Evolutionary conservation across 495 filamentous ascomycete genomes (phyloP).

Genomic region (Penicillium turbatum): DNA sequence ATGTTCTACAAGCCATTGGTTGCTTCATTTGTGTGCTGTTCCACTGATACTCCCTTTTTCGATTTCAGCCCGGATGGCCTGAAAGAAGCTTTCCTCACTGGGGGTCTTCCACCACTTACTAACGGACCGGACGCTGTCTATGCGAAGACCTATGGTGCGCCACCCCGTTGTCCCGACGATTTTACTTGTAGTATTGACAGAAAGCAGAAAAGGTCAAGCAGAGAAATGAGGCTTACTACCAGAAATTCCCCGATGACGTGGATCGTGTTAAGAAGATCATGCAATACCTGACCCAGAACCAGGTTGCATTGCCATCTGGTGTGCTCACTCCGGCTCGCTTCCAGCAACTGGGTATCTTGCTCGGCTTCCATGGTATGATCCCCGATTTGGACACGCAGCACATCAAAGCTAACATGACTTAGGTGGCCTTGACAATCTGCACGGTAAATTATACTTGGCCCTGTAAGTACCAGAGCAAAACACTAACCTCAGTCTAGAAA

Average conservation of each 20-base stretch:
- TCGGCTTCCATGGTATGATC: constrained; percentile 67
- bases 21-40: neutral
- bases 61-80: constrained; percentile 61
- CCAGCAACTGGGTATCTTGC: constrained; percentile 66
- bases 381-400: neutral
- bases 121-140: constrained; percentile 73
- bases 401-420: constrained; percentile 13
- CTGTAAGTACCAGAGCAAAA: neutral
- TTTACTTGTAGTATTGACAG: constrained; percentile 6
- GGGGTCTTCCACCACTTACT: constrained; percentile 75
- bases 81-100: constrained; percentile 75
- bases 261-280: constrained; percentile 62
- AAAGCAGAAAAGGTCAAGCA: constrained; percentile 52
- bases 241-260: constrained; percentile 82
- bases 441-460: constrained; percentile 37
- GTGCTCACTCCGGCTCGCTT: constrained; percentile 65
- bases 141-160: constrained; percentile 55
- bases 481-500: constrained; percentile 37
- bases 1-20: constrained; percentile 17
- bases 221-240: constrained; percentile 73
- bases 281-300: constrained; percentile 54
- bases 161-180: neutral
- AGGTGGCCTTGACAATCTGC: constrained; percentile 65
- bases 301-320: constrained; percentile 60
- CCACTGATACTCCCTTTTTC: neutral